Evolutionary conservation across 345 rosid genomes (phyloP), one percentile per base, ranked within the genome.

Genomic region (Salix exigua): DNA sequence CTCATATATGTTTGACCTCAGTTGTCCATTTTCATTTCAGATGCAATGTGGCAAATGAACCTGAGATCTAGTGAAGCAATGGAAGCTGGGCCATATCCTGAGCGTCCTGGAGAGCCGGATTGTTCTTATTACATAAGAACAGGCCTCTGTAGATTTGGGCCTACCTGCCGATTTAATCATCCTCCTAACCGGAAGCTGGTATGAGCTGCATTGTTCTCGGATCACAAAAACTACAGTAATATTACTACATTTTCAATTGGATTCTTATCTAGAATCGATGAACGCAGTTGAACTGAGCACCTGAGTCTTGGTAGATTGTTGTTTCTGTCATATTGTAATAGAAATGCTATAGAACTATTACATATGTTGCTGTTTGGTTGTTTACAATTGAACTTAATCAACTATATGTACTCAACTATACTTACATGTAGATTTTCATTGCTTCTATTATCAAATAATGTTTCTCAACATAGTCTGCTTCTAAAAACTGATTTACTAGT

Each of bases 41-140:
- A 90, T 83, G 90, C 90, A 70, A 87, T 94, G 93, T 94, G 97
- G 97, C 96, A 83, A 85, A 88, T 94, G 88, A 90, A 81, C 88
- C 84, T 94, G 85, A 87, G 93, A 72, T 68, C 88, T 17, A 85
- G 81, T 78, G 99, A 91, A 85, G 72, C 87, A 21, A 83, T 89
- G 89, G 98, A 94, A 82, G 40, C 88, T 35, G 88, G 94, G 73
- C 76, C 88, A 16, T 92, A 91, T 75, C 98, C 99, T 23, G 94
- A 92, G 81, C 91, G 94, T 53, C 91, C 92, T 40, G 99, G 99
- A 71, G 98, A 94, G 84, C 97, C 90, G 5, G 94, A 94, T 85
- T 96, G 99, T 84, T 90, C 98, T 78, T 94, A 91, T 87, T 96
- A 96, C 80, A 92, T 96, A 72, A 85, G 98, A 85, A 96, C 99